phyloP scores from a whole-genome alignment of 352 stramenopile genomes.

The Phytopythium mirpurense region DNA sequence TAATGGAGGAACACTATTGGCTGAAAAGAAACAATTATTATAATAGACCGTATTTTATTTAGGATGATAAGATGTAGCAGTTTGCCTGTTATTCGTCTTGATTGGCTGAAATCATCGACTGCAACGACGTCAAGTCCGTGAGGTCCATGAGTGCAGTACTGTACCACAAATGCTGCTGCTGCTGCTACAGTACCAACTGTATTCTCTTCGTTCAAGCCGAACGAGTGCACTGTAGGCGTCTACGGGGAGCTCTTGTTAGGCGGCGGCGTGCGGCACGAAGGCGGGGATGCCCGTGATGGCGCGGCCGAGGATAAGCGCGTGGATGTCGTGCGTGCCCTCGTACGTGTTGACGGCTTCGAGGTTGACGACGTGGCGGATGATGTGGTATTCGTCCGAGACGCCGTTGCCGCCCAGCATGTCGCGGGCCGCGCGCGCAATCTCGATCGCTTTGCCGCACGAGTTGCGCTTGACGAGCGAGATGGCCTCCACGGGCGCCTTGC shows the following conservation, averaged over 20 bases:
- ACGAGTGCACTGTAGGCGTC: neutral
- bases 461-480: constrained; percentile 96
- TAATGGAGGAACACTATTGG: too few relatives aligned
- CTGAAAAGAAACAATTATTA: too few relatives aligned
- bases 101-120: constrained; percentile 1
- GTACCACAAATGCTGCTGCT: too few relatives aligned
- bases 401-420: constrained; percentile 99
- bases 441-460: constrained; percentile 92
- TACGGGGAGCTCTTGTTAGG: constrained; percentile 18
- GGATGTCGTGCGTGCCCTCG: constrained; percentile 98
- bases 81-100: too few relatives aligned
- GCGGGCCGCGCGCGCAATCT: constrained; percentile 88
- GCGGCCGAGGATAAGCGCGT: constrained; percentile 97
- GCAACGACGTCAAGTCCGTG: too few relatives aligned
- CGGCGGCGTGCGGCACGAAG: constrained; percentile 89
- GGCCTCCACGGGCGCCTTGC: constrained; percentile 82
- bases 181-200: too few relatives aligned
- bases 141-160: too few relatives aligned
- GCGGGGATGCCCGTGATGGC: constrained; percentile 95
- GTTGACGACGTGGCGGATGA: constrained; percentile 98
- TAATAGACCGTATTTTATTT: neutral
- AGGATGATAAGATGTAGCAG: neutral
- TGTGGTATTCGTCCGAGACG: constrained; percentile 98
- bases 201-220: too few relatives aligned
- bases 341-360: constrained; percentile 99